Evolutionary conservation across 176 grass and related monocot species (phyloP).

Genomic region (Phoenix roebelenii): DNA sequence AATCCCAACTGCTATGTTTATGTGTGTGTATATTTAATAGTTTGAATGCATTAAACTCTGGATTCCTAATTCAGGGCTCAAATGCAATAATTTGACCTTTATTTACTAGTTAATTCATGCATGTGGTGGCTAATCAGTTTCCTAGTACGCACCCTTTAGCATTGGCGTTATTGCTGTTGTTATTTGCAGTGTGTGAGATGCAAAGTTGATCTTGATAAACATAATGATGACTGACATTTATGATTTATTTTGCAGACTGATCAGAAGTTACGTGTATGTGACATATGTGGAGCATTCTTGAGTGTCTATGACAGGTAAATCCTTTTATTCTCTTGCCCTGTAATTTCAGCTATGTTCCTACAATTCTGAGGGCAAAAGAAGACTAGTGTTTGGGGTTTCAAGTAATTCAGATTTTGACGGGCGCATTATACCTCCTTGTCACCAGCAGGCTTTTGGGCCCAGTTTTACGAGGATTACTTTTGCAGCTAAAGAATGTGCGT

Average conservation of each 20-base stretch:
- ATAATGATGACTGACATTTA: too few relatives aligned
- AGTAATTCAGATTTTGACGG: constrained; percentile 13
- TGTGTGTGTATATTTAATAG: too few relatives aligned
- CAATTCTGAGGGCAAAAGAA: not conserved
- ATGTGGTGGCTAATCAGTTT: too few relatives aligned
- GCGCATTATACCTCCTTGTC: constrained; percentile 7
- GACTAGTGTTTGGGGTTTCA: constrained; percentile 8
- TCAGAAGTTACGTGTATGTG: constrained; percentile 91
- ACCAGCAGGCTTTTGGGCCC: constrained; percentile 14
- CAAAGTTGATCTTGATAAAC: too few relatives aligned
- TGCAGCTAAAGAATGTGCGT: constrained; percentile 18
- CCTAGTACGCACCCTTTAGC: too few relatives aligned
- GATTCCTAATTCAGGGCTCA: too few relatives aligned
- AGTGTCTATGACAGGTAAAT: constrained; percentile 38
- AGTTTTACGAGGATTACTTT: constrained; percentile 19
- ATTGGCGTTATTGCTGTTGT: too few relatives aligned
- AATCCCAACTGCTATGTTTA: too few relatives aligned
- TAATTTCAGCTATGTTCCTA: not conserved
- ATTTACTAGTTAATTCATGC: too few relatives aligned
- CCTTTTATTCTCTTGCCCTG: not conserved
- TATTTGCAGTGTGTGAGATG: too few relatives aligned
- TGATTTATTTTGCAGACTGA: constrained; percentile 54
- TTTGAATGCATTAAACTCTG: too few relatives aligned
- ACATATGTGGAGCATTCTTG: constrained; percentile 99
- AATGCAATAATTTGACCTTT: too few relatives aligned